These are phyloP conservation scores for Aschersonia sp. DNA, from an alignment of 2,329 filamentous ascomycete species.

Conservation along the genomic window DNA sequence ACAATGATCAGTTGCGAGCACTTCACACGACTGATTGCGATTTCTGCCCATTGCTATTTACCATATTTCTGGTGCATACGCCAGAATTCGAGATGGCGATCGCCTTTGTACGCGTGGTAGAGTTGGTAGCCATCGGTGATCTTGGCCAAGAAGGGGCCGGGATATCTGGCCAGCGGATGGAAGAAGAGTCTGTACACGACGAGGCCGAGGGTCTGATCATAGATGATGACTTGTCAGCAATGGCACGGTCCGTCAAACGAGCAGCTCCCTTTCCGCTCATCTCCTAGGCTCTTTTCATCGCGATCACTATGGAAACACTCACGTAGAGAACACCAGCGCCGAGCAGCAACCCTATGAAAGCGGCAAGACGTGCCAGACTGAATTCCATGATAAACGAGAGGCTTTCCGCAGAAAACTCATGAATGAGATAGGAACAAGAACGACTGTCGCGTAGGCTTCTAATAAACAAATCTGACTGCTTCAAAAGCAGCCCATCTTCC, in stretches of 20 bases:
- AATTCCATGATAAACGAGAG: slow-evolving; percentile 10
- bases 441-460: no score
- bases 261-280: not conserved
- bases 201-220: slow-evolving; percentile 21
- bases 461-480: no score
- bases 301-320: slow-evolving; percentile 8
- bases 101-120: slow-evolving; percentile 62
- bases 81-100: slow-evolving; percentile 60
- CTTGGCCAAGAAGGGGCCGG: slow-evolving; percentile 48
- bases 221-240: no score
- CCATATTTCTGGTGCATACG: slow-evolving; percentile 59
- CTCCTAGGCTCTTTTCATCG: not conserved
- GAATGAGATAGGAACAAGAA: no score
- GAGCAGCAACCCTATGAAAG: slow-evolving; percentile 24
- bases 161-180: slow-evolving; percentile 50
- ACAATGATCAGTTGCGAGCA: not conserved
- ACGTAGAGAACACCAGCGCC: slow-evolving; percentile 25
- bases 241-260: no score
- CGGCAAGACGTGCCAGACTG: slow-evolving; percentile 19
- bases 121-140: slow-evolving; percentile 51
- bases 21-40: not conserved
- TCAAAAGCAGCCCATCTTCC: not conserved
- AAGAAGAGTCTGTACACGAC: slow-evolving; percentile 44
- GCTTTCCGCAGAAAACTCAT: no score
- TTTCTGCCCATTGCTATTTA: slow-evolving; percentile 9